A percentile compares a stretch with the other conserved stretches of the same genome.
Conservation (phyloP, 2,329 filamentous ascomycete genomes). For the Calonectria pseudoreteaudii region DNA sequence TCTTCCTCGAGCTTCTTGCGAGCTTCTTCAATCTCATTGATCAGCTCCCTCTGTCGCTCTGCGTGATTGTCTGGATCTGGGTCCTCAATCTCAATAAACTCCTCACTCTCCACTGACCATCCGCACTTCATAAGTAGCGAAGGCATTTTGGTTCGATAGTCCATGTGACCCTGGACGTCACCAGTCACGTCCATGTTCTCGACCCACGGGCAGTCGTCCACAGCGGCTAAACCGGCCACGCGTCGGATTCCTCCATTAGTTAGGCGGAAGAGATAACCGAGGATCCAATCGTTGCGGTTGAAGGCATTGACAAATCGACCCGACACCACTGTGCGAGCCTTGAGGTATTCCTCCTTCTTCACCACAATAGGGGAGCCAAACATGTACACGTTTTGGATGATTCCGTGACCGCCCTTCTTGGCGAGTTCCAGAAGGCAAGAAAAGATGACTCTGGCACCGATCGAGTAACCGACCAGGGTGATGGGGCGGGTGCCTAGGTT, state of each 20-base stretch:
- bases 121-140: constrained; percentile 86
- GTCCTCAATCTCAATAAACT: constrained; percentile 97
- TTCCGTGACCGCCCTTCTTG: constrained; percentile 82
- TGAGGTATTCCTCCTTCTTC: constrained; percentile 89
- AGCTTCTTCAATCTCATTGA: constrained; percentile 96
- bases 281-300: constrained; percentile 95
- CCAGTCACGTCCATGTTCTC: constrained; percentile 93
- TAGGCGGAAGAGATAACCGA: constrained; percentile 94
- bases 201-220: constrained; percentile 81
- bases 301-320: constrained; percentile 97
- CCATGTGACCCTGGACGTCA: constrained; percentile 92
- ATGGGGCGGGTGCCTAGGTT: constrained; percentile 92
- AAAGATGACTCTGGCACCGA: constrained; percentile 93
- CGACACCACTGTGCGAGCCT: constrained; percentile 83
- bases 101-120: constrained; percentile 91
- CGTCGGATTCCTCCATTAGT: constrained; percentile 92
- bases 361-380: constrained; percentile 94
- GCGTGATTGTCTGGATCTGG: constrained; percentile 95
- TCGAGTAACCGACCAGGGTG: constrained; percentile 93
- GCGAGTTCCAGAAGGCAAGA: constrained; percentile 90
- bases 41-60: constrained; percentile 88
- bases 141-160: constrained; percentile 94
- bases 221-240: constrained; percentile 83
- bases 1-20: constrained; percentile 87
- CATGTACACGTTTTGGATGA: constrained; percentile 95